Percentiles rank a stretch among this genome's conserved stretches.
phyloP scores from a whole-genome alignment of 371 early-diverging fungal species.

The Mortierella sp. region DNA sequence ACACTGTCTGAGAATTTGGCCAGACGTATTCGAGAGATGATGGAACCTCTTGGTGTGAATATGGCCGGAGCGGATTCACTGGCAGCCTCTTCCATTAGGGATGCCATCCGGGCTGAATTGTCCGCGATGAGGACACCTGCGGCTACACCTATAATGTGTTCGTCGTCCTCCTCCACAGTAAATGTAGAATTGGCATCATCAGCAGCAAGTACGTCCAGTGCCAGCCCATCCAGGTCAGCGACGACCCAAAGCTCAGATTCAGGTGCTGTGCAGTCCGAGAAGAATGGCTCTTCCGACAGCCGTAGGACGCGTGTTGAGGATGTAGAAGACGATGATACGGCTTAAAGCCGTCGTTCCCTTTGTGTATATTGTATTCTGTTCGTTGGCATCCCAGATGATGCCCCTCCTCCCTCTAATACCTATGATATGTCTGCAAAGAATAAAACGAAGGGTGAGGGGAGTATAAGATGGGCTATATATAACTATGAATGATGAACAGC shows the following conservation, averaged over 20 bases:
- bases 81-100: constrained; percentile 10
- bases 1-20: constrained; percentile 31
- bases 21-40: constrained; percentile 24
- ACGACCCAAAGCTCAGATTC: not conserved
- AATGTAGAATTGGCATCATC: not conserved
- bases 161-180: not conserved
- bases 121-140: constrained; percentile 4
- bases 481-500: too few species aligned
- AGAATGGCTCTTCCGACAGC: not conserved
- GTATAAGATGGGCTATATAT: too few species aligned
- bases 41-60: constrained; percentile 21
- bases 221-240: not conserved
- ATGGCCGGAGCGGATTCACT: constrained; percentile 2
- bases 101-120: constrained; percentile 40
- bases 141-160: constrained; percentile 2
- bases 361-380: too few species aligned
- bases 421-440: too few species aligned
- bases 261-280: not conserved
- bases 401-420: too few species aligned
- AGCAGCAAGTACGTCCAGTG: not conserved
- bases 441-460: too few species aligned
- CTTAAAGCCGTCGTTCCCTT: too few species aligned
- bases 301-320: constrained; percentile 21
- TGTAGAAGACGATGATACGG: not conserved
- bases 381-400: too few species aligned